Conservation (phyloP, 2,329 filamentous ascomycete species). For the Cryphonectria naterciae region DNA sequence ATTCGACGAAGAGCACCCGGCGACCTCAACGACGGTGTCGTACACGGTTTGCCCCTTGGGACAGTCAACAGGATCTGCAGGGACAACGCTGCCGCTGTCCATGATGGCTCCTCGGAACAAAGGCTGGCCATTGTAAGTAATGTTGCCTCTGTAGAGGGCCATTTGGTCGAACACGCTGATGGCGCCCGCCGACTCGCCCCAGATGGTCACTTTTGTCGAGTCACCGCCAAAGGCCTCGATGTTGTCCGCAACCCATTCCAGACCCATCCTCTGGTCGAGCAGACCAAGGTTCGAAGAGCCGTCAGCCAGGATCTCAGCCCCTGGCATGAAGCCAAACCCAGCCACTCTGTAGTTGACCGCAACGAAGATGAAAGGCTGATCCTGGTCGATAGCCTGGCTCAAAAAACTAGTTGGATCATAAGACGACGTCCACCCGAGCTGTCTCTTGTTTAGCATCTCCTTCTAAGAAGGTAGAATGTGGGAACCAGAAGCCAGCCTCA, state of each 20-base stretch:
- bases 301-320: slow-evolving; percentile 68
- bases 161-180: slow-evolving; percentile 81
- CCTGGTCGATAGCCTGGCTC: slow-evolving; percentile 47
- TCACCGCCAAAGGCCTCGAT: slow-evolving; percentile 80
- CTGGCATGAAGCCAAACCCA: slow-evolving; percentile 75
- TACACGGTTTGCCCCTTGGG: slow-evolving; percentile 69
- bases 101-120: slow-evolving; percentile 80
- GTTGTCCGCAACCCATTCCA: slow-evolving; percentile 77
- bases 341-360: slow-evolving; percentile 78
- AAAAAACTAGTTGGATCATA: slow-evolving; percentile 58
- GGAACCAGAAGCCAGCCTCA: slow-evolving; percentile 25
- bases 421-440: slow-evolving; percentile 52
- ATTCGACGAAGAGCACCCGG: slow-evolving; percentile 61
- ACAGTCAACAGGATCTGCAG: slow-evolving; percentile 66
- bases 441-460: not conserved
- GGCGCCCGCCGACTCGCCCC: slow-evolving; percentile 72
- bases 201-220: slow-evolving; percentile 76
- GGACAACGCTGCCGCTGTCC: slow-evolving; percentile 69
- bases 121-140: slow-evolving; percentile 73
- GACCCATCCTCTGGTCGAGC: slow-evolving; percentile 71
- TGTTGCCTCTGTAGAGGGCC: slow-evolving; percentile 72
- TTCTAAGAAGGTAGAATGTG: not conserved
- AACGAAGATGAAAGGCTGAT: slow-evolving; percentile 73
- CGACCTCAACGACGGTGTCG: slow-evolving; percentile 61
- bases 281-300: slow-evolving; percentile 73